These are phyloP conservation scores for Rhexocercosporidium sp. DNA, from an alignment of 2,329 filamentous ascomycete species.

Conservation along the genomic window DNA sequence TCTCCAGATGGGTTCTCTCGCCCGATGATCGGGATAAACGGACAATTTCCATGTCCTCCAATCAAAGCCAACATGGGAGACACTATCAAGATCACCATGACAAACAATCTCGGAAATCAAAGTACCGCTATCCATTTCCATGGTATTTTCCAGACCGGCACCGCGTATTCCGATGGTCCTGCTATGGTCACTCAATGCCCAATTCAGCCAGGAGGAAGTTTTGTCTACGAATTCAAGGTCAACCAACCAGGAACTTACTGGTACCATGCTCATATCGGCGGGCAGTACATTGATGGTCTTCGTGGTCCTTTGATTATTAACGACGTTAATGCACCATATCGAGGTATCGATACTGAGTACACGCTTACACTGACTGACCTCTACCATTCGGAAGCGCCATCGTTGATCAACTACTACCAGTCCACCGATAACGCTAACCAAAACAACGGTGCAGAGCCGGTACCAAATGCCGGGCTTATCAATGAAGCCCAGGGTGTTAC, in stretches of 20 bases:
- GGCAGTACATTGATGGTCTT: conserved; percentile 59
- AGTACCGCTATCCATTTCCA: conserved; percentile 62
- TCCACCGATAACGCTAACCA: conserved; percentile 44
- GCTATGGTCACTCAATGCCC: conserved; percentile 49
- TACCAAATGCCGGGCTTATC: conserved; percentile 26
- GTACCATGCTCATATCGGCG: conserved; percentile 64
- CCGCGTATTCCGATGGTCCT: conserved; percentile 62
- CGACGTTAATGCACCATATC: conserved; percentile 59
- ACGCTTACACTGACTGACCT: conserved; percentile 62
- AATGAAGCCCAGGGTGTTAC: conserved; percentile 25
- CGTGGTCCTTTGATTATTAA: conserved; percentile 65
- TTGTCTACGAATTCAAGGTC: conserved; percentile 45
- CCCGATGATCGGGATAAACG: conserved; percentile 63
- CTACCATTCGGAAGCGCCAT: conserved; percentile 53
- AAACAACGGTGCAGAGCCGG: conserved; percentile 24
- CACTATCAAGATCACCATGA: conserved; percentile 53
- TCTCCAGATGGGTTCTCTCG: conserved; percentile 48
- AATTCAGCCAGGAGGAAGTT: conserved; percentile 39
- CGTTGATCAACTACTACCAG: conserved; percentile 27
- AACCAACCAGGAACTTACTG: conserved; percentile 51
- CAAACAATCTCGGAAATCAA: conserved; percentile 57
- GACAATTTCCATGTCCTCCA: conserved; percentile 60
- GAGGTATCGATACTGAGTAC: conserved; percentile 46
- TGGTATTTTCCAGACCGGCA: conserved; percentile 60
- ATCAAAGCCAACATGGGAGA: conserved; percentile 58